Base-by-base conservation (phyloP, 1,284 basidiomycete genomes). In the Cystobasidium sp. region DNA sequence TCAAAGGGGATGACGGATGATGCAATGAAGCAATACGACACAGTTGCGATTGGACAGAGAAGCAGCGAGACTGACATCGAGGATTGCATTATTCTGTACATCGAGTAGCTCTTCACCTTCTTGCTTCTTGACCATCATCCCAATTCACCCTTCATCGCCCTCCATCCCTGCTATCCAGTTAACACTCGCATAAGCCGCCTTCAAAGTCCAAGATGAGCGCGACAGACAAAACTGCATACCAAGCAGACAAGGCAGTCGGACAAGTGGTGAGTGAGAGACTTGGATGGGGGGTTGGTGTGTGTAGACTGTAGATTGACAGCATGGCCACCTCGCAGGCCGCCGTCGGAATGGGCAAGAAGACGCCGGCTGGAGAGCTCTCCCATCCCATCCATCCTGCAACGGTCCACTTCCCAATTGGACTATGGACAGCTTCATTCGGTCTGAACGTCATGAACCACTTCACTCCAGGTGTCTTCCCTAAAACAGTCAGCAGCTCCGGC, bases 381-480 rank as follows among this genome's bases (percentile, higher is more conserved):
- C 62, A 73, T 41, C 69, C 69, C 5, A 46, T 52, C 39, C 68
- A 70, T 43, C 68, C 68, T 41, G 68, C 56, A 3, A 39, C 59
- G 5, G 22, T 43, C 14, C 39, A 53, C 67, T 74, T 64, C 59
- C 74, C 75, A 9, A 77, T 74, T 62, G 77, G 74, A 8, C 77
- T 82, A 71, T 75, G 80, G n/a, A 76, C 78, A 12, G 75, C 78
- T 52, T 68, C 78, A 5, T 80, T 80, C 65, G 75, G 69, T 6
- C 41, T 81, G 47, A 76, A 79, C 52, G 61, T 79, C 1, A 74
- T 80, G 52, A 74, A 76, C 62, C 65, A 79, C 70, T 73, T 80
- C 16, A 78, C 81, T 10, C 44, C 75, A 16, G 70, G 70, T 39
- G 37, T 73, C 47, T 73, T 73, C 43, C 56, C 63, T 4, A 47